Base-by-base conservation (phyloP, 768 basidiomycete species). In the Agaricus blazei region DNA sequence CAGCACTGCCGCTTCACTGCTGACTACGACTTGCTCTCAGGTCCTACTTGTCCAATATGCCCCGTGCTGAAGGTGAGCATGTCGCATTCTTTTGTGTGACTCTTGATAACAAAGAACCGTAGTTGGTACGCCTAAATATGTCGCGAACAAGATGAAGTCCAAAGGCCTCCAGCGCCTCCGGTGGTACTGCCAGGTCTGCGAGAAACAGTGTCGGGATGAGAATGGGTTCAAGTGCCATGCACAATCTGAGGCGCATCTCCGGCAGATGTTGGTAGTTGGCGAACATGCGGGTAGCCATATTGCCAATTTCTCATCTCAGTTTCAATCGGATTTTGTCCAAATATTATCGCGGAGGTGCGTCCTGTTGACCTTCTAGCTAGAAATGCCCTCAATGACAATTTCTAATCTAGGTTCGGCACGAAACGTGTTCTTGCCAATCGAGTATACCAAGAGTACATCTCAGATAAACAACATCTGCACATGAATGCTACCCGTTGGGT, bases 401-500 rank as follows among this genome's bases (percentile, higher is more conserved):
- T 28, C 9, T 15, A 5, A 14, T 9, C 6, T 48, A 91, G 88
- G 60, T 94, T 92, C 68, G 90, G 91, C 9, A 98, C 97, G 3
- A 96, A 98, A 68, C 88, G 97, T 46, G 93, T 98, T 34, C 82
- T 86, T 60, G 93, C 93, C 27, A 99, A 99, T 66, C 85, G 83
- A 46, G 96, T 98, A 12, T 99, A 99, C 63, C 95, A 99, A 70
- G 97, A 98, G 68, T 96, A 92, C 71, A 99, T 99, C 61, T 80
- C 88, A 54, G 95, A 98, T 73, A 95, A 94, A 72, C 67, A 74
- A 44, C 97, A 98, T 70, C 75, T 97, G 29, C 97, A 99, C 75
- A 99, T 99, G 97, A 99, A 99, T 71, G 73, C 95, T 5, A 98
- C 97, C 12, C 86, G 92, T 48, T 99, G 96, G 94, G 92, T 98